A percentile compares a stretch with the other conserved stretches of the same genome.
Evolutionary conservation across 768 basidiomycete genomes (phyloP).

Genomic region (Cystofilobasidium macerans): DNA sequence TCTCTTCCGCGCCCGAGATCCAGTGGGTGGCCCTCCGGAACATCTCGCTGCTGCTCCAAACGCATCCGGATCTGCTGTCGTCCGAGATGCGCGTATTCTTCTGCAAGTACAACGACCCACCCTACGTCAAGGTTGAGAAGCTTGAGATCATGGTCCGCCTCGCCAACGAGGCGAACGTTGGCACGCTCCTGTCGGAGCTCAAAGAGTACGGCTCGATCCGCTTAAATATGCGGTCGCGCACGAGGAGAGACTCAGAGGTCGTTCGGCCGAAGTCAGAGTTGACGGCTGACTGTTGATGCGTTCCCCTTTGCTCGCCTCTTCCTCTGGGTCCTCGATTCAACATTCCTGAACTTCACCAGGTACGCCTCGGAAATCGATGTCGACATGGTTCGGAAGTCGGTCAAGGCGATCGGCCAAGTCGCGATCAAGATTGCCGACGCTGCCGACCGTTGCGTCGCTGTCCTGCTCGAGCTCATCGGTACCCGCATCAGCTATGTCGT

Average conservation of each 20-base stretch:
- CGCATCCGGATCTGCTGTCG: slow-evolving; percentile 77
- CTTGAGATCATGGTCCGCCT: slow-evolving; percentile 98
- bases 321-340: background rate
- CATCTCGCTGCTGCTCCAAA: slow-evolving; percentile 92
- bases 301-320: too few relatives aligned
- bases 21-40: slow-evolving; percentile 97
- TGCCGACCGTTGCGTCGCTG: slow-evolving; percentile 79
- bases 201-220: slow-evolving; percentile 93
- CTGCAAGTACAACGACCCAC: slow-evolving; percentile 99
- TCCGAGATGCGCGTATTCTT: slow-evolving; percentile 99
- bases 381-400: slow-evolving; percentile 95
- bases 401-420: slow-evolving; percentile 91
- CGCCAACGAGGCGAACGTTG: slow-evolving; percentile 84
- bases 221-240: too few relatives aligned
- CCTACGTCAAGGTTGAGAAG: slow-evolving; percentile 96
- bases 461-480: slow-evolving; percentile 72
- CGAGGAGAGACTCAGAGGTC: too few relatives aligned
- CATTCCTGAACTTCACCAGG: slow-evolving; percentile 40
- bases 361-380: slow-evolving; percentile 98
- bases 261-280: too few relatives aligned
- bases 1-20: slow-evolving; percentile 95
- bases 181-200: slow-evolving; percentile 83
- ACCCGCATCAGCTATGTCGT: slow-evolving; percentile 93
- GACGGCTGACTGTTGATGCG: too few relatives aligned
- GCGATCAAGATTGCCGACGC: slow-evolving; percentile 91